A percentile compares a stretch with the other conserved stretches of the same genome.
Conservation (phyloP, 768 basidiomycete genomes). For the Imleria badia region DNA sequence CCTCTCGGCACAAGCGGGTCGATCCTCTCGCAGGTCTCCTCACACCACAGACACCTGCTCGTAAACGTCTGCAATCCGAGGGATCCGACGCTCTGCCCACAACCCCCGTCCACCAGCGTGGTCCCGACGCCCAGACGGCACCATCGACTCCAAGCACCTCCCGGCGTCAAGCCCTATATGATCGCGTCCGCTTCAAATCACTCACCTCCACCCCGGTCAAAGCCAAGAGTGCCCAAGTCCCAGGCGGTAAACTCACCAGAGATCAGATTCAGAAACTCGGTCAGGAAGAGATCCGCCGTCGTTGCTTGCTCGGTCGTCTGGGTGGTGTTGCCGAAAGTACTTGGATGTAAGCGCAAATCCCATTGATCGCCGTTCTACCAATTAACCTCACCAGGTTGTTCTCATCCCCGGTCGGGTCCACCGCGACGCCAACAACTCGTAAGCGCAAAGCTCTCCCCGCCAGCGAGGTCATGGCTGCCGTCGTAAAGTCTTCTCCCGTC, state of each 20-base stretch:
- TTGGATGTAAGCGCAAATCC: constrained; percentile 63
- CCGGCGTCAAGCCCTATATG: constrained; percentile 76
- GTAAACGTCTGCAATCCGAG: constrained; percentile 46
- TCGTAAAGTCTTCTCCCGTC: constrained; percentile 79
- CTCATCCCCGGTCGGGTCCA: constrained; percentile 56
- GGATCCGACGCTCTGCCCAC: constrained; percentile 46
- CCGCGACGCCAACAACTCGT: constrained; percentile 54
- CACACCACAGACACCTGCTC: constrained; percentile 38
- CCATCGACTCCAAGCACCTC: constrained; percentile 73
- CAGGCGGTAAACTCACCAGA: constrained; percentile 51
- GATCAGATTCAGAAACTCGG: constrained; percentile 70
- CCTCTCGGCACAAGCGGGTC: constrained; percentile 40
- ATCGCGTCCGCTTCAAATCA: constrained; percentile 75
- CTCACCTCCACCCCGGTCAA: constrained; percentile 68
- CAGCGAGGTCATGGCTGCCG: constrained; percentile 63
- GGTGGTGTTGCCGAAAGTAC: constrained; percentile 82
- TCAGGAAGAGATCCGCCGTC: constrained; percentile 75
- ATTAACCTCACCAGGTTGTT: constrained; percentile 51
- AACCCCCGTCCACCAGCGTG: constrained; percentile 67
- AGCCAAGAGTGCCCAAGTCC: constrained; percentile 38
- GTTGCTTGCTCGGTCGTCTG: constrained; percentile 75
- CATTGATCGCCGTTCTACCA: background rate
- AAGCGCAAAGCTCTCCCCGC: constrained; percentile 71
- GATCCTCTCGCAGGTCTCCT: constrained; percentile 38
- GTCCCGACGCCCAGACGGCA: constrained; percentile 51